Conservation (phyloP, 768 basidiomycete species). For the Tylopilus sp. region DNA sequence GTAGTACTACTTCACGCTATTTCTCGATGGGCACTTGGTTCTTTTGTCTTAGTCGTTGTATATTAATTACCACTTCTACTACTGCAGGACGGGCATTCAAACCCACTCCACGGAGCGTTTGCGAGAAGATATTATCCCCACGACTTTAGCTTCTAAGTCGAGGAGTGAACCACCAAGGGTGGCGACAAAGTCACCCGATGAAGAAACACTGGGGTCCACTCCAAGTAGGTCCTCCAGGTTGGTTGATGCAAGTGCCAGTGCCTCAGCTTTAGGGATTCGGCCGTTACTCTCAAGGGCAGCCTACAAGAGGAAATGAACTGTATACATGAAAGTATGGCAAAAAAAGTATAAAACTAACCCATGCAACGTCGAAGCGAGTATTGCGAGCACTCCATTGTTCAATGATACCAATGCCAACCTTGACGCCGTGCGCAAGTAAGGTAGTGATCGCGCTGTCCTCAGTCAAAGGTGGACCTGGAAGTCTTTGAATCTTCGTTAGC, state of each 20-base stretch:
- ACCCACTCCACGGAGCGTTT: conserved; percentile 49
- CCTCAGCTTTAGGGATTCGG: conserved; percentile 40
- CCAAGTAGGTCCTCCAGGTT: conserved; percentile 51
- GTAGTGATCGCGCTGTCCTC: conserved; percentile 53
- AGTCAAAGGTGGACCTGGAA: conserved; percentile 31
- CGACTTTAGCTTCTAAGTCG: conserved; percentile 44
- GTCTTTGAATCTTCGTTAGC: conserved; percentile 17
- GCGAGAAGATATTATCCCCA: conserved; percentile 50
- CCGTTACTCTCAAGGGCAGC: conserved; percentile 40
- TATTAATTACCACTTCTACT: conserved; percentile 3
- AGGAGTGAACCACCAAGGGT: conserved; percentile 51
- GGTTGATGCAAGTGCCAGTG: conserved; percentile 50
- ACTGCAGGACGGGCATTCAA: conserved; percentile 19
- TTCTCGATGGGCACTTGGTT: not conserved
- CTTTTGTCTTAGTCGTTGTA: conserved; percentile 4
- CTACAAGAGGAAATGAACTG: conserved; percentile 18
- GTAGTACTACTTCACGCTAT: conserved; percentile 4
- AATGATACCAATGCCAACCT: conserved; percentile 63
- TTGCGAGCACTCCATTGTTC: conserved; percentile 74
- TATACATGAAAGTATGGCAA: conserved; percentile 5
- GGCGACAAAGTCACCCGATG: conserved; percentile 53
- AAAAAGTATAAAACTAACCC: conserved; percentile 52
- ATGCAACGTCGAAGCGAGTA: conserved; percentile 75
- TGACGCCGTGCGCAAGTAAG: conserved; percentile 66
- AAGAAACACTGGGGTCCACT: conserved; percentile 12